phyloP scores from a whole-genome alignment of 164 flowering plant genomes.

The Magnolia sinica region DNA sequence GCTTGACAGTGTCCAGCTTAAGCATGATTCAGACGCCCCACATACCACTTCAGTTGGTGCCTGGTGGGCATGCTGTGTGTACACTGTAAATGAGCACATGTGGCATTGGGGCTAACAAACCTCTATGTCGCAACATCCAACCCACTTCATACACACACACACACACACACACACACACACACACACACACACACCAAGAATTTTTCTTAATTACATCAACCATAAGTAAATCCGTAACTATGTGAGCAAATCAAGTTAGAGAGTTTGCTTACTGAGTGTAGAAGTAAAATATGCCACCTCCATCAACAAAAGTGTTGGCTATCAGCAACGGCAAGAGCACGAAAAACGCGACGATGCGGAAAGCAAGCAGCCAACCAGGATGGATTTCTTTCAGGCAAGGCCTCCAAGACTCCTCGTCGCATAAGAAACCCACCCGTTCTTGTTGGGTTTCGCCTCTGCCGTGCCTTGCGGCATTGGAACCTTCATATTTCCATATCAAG shows the following conservation, averaged over 20 bases:
- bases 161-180: too few species aligned
- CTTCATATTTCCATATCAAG: constrained; percentile 64
- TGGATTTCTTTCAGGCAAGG: constrained; percentile 75
- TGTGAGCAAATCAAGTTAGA: not conserved
- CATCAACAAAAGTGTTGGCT: constrained; percentile 51
- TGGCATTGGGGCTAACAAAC: not conserved
- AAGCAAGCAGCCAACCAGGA: constrained; percentile 85
- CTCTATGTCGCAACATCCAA: not conserved
- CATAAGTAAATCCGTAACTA: not conserved
- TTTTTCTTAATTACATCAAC: not conserved
- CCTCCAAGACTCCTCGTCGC: constrained; percentile 80
- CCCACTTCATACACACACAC: too few species aligned
- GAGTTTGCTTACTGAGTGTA: constrained; percentile 83
- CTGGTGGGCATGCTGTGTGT: not conserved
- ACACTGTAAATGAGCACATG: not conserved
- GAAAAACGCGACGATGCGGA: constrained; percentile 58
- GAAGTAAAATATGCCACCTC: constrained; percentile 62
- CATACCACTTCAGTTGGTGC: too few species aligned
- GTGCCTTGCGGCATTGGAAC: constrained; percentile 16
- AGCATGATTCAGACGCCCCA: too few species aligned
- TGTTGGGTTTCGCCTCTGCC: constrained; percentile 21
- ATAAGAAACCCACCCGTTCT: constrained; percentile 38
- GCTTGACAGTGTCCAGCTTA: too few species aligned
- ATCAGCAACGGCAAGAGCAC: constrained; percentile 50
- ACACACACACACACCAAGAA: too few species aligned